A percentile compares a stretch with the other conserved stretches of the same genome.
These are phyloP conservation scores for Epichloe glyceriae DNA, from an alignment of 2,329 filamentous ascomycete genomes.

Conservation along the genomic window DNA sequence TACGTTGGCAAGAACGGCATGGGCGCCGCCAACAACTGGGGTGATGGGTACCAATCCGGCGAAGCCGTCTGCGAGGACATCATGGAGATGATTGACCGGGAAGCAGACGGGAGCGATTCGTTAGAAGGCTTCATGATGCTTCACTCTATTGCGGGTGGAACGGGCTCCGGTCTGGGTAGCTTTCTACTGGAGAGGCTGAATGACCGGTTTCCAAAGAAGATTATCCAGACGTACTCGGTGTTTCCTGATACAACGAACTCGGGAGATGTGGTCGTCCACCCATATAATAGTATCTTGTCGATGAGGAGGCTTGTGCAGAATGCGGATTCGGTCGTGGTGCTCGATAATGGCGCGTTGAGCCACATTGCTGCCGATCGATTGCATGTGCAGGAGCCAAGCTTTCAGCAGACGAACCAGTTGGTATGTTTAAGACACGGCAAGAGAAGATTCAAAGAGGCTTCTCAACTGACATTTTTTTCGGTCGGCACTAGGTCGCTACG, in stretches of 20 bases:
- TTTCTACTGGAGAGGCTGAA: constrained; percentile 93
- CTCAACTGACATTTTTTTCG: background rate
- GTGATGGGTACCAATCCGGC: constrained; percentile 85
- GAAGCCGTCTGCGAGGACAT: constrained; percentile 91
- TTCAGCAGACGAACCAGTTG: constrained; percentile 94
- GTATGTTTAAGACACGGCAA: constrained; percentile 26
- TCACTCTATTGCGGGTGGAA: constrained; percentile 94
- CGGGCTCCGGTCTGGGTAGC: constrained; percentile 88
- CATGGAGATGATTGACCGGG: constrained; percentile 98
- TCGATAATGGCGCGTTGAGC: constrained; percentile 89
- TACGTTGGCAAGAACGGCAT: constrained; percentile 89
- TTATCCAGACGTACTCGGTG: constrained; percentile 97
- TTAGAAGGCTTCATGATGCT: constrained; percentile 98
- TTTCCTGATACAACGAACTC: constrained; percentile 86
- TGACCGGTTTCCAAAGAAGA: constrained; percentile 95
- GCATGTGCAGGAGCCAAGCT: constrained; percentile 89
- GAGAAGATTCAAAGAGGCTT: background rate
- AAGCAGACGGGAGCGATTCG: constrained; percentile 95
- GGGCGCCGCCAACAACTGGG: constrained; percentile 97
- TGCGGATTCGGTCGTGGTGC: constrained; percentile 90
- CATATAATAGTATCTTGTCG: constrained; percentile 91
- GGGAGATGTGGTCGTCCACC: constrained; percentile 89
- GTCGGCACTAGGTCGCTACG: constrained; percentile 54
- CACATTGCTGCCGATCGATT: constrained; percentile 89
- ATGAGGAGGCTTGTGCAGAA: constrained; percentile 90